phyloP scores from a whole-genome alignment of 345 rosid species.

The Rhodomyrtus tomentosa region DNA sequence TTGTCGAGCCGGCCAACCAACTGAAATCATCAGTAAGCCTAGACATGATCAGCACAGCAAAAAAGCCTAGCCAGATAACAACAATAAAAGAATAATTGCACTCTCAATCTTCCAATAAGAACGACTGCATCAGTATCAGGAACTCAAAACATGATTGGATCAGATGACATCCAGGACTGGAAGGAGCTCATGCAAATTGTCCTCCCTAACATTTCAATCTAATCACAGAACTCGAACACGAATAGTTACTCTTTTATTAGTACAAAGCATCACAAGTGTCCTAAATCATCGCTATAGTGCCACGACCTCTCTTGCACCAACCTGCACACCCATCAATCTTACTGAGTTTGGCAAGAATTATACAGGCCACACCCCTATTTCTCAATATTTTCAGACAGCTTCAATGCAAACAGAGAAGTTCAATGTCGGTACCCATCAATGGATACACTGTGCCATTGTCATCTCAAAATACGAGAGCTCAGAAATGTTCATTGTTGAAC shows the following conservation, averaged over 20 bases:
- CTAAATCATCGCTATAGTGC: background rate
- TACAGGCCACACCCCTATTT: background rate
- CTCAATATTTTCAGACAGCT: background rate
- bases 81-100: background rate
- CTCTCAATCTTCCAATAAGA: background rate
- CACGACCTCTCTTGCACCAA: background rate
- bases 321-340: background rate
- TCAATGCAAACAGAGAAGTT: background rate
- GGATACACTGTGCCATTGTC: background rate
- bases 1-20: conserved; percentile 97
- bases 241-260: background rate
- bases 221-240: background rate
- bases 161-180: background rate
- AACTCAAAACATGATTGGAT: background rate
- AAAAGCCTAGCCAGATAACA: background rate
- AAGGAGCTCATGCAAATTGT: background rate
- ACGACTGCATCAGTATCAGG: background rate
- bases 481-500: background rate
- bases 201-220: background rate
- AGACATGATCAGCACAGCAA: background rate
- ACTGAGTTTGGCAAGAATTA: background rate
- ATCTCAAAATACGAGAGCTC: background rate
- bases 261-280: background rate
- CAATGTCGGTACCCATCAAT: background rate
- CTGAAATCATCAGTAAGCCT: conserved; percentile 16